phyloP scores from a whole-genome alignment of 495 filamentous ascomycete genomes.

The Annulohypoxylon stygium region DNA sequence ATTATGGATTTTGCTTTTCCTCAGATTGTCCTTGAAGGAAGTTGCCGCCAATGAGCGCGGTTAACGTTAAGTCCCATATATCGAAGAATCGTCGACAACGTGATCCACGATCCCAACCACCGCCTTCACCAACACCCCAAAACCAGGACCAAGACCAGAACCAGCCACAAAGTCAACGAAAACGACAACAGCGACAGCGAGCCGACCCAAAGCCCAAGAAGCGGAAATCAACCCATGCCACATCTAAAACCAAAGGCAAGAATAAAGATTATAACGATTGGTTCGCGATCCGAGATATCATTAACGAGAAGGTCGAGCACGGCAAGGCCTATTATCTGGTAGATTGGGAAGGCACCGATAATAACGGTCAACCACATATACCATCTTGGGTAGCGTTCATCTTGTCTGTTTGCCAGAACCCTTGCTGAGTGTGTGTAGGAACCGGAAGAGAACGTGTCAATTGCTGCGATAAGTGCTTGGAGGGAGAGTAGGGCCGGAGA shows the following conservation, averaged over 20 bases:
- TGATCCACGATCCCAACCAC: constrained; percentile 15
- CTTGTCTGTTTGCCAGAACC: background rate
- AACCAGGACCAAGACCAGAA: background rate
- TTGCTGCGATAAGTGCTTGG: constrained; percentile 53
- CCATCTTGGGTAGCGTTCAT: constrained; percentile 58
- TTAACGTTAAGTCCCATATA: constrained; percentile 4
- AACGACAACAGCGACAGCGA: background rate
- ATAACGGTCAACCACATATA: constrained; percentile 50
- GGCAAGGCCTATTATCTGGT: constrained; percentile 53
- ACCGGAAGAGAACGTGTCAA: constrained; percentile 53
- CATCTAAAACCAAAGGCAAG: constrained; percentile 8
- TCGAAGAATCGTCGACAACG: constrained; percentile 13
- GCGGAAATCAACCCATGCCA: constrained; percentile 17
- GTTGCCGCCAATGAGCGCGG: constrained; percentile 47
- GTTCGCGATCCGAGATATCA: constrained; percentile 52
- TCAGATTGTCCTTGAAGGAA: constrained; percentile 38
- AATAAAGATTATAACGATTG: constrained; percentile 23
- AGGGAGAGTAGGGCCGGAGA: constrained; percentile 30
- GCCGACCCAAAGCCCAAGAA: constrained; percentile 23
- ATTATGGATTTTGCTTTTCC: constrained; percentile 40
- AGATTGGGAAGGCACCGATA: constrained; percentile 58
- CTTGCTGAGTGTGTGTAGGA: constrained; percentile 48
- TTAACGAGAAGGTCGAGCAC: constrained; percentile 53
- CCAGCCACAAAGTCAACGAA: background rate
- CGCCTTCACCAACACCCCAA: background rate